Base-by-base conservation (phyloP, 768 basidiomycete species). In the Tylopilus cervinicoccineus region DNA sequence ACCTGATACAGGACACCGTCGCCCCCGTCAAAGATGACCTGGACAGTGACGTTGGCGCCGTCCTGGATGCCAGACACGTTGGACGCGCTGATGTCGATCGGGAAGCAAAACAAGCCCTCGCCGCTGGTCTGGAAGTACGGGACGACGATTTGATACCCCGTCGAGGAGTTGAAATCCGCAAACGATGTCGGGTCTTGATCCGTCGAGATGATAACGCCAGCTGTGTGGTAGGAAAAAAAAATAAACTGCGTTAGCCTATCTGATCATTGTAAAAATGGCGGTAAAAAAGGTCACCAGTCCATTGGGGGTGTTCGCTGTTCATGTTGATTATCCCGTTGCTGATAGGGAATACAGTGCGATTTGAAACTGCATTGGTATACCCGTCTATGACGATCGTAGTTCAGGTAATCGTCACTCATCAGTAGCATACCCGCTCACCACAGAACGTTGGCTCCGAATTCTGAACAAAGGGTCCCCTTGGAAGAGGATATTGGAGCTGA, bases 1-100 rank as follows among this genome's bases (percentile, higher is more conserved):
- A 79, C 86, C 74, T 91, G 87, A 68, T 75, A 90, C 8, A 93
- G 74, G 24, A 60, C 39, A 19, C 81, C 83, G 59, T 93, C 89
- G 29, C 87, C 88, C 33, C 86, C 87, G 54, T 80, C 67, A 60
- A 68, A 91, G 24, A 78, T 54, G 20, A 89, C 58, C 66, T 87
- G 82, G 40, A 93, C 70, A 1, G 91, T 91, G 32, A 88, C 83
- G 53, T 88, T 84, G 17, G 79, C 73, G 9, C 88, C 87, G 50
- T 83, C 74, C 45, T 69, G 64, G 42, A 86, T 61, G 13, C 74
- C 76, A 28, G 69, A 63, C 24, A 88, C 68, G 28, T 72, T 70
- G 33, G 76, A 72, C 0, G 67, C 58, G 2, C 71, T 62, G 43
- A 92, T 68, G 62, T 88, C 71, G 48, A 93, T 73, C 2, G 81